These are phyloP conservation scores for Phytophthora sansomeana DNA, from an alignment of 352 stramenopile species.

Conservation along the genomic window DNA sequence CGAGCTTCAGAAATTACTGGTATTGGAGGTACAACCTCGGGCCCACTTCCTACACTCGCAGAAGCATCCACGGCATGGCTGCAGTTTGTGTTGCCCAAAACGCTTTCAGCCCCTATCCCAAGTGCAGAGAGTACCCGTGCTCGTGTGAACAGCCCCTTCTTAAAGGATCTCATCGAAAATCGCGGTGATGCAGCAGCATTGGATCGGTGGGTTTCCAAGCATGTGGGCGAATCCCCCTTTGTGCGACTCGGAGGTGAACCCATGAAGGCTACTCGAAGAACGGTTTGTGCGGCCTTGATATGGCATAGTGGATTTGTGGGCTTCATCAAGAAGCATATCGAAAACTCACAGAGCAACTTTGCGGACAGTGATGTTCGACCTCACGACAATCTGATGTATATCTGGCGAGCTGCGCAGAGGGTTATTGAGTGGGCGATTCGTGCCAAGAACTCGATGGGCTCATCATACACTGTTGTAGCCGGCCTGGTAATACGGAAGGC, in stretches of 20 bases:
- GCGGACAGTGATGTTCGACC: conserved; percentile 74
- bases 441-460: conserved; percentile 90
- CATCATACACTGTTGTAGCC: conserved; percentile 82
- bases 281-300: conserved; percentile 88
- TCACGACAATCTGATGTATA: conserved; percentile 91
- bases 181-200: conserved; percentile 60
- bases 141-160: conserved; percentile 47
- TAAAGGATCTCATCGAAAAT: conserved; percentile 78
- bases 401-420: conserved; percentile 88
- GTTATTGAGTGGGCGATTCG: conserved; percentile 92
- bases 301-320: conserved; percentile 86
- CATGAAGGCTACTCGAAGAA: conserved; percentile 89
- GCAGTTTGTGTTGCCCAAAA: conserved; percentile 68
- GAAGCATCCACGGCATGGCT: conserved; percentile 66
- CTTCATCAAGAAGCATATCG: conserved; percentile 65
- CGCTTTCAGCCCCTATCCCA: conserved; percentile 41
- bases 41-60: conserved; percentile 47
- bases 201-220: conserved; percentile 82
- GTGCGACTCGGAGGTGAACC: conserved; percentile 78
- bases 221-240: conserved; percentile 88
- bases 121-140: conserved; percentile 27
- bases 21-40: conserved; percentile 30
- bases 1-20: conserved; percentile 58
- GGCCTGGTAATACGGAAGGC: conserved; percentile 85
- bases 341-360: conserved; percentile 54